A percentile compares a stretch with the other conserved stretches of the same genome.
Conservation (phyloP, 495 filamentous ascomycete species). For the Talaromyces wortmannii region DNA sequence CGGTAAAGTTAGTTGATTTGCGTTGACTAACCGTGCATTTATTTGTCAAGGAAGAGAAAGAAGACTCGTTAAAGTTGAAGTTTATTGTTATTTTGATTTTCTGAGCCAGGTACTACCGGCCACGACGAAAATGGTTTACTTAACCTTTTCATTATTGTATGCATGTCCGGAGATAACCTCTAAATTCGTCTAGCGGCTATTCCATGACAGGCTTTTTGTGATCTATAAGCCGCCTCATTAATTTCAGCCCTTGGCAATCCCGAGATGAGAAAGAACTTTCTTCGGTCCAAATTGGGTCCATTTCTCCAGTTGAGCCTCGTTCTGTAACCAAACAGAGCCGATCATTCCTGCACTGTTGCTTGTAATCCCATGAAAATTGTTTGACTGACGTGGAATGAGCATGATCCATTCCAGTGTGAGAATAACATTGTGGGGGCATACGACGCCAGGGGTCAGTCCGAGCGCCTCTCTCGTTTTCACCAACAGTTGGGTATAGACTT, state of each 20-base stretch:
- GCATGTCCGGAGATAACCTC: too few species aligned
- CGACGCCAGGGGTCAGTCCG: neutral
- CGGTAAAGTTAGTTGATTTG: too few species aligned
- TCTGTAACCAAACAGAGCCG: conserved; percentile 26
- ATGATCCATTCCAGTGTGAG: conserved; percentile 30
- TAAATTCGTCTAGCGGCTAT: too few species aligned
- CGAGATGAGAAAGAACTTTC: conserved; percentile 14
- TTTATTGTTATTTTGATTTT: too few species aligned
- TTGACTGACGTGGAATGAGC: conserved; percentile 24
- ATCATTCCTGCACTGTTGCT: conserved; percentile 33
- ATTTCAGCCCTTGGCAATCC: conserved; percentile 6
- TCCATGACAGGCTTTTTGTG: too few species aligned
- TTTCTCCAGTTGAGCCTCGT: conserved; percentile 17
- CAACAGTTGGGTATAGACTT: conserved; percentile 17
- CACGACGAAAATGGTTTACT: too few species aligned
- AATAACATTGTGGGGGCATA: conserved; percentile 33
- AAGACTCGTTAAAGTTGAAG: too few species aligned
- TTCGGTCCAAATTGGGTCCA: conserved; percentile 21
- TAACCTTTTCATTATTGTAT: too few species aligned
- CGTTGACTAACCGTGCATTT: too few species aligned
- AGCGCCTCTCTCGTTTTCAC: conserved; percentile 13
- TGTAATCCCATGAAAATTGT: conserved; percentile 13
- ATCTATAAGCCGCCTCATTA: too few species aligned
- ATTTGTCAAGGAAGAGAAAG: too few species aligned
- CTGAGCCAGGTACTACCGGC: too few species aligned